Evolutionary conservation across 129 eudicot species (phyloP), one percentile per base, ranked within the genome.

Genomic region (Saposhnikovia divaricata): DNA sequence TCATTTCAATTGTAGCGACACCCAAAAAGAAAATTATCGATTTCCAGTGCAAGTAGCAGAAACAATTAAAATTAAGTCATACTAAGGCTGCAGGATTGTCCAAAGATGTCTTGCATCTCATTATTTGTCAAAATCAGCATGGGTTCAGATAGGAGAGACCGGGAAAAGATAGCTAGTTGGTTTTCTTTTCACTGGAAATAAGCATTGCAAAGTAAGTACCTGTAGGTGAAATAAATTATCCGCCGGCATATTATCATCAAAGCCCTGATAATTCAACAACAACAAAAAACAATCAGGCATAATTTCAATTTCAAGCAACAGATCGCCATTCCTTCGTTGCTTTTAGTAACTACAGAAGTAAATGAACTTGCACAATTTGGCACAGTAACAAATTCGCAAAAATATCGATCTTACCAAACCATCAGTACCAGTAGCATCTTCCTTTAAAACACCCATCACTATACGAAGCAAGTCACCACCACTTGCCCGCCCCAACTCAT

Each of bases 211-310:
- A 13, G 43, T 14, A 59, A 74, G 53, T 87, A 91, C 98, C 96
- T 91, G 98, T 75, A 94, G 91, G 85, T 93, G 96, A 79, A 80
- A 85, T 66, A 92, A 92, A 87, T 89, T 95, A 81, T 95, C 96
- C 72, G 97, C 86, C 38, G 96, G 96, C 89, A 90, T 75, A 46
- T 92, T 92, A 87, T 95, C 97, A 87, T 92, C 95, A 84, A 95
- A 95, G 18, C 93, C 96, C 98, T 94, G 84, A 72, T 27, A 92
- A 78, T 47, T 46, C 72, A 81, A 77, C 40, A n/a, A 40, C 79
- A 73, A 12, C 37, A n/a, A 55, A 71, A 21, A 77, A 77, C 6
- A 16, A 34, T 48, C 78, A 77, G 37, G 27, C 21, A 45, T 57
- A 57, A 21, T 34, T 40, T 75, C 48, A 61, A 88, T 76, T 23